These are phyloP conservation scores for Symbiodinium pilosum DNA, from an alignment of 73 alveolate genomes.

Conservation along the genomic window DNA sequence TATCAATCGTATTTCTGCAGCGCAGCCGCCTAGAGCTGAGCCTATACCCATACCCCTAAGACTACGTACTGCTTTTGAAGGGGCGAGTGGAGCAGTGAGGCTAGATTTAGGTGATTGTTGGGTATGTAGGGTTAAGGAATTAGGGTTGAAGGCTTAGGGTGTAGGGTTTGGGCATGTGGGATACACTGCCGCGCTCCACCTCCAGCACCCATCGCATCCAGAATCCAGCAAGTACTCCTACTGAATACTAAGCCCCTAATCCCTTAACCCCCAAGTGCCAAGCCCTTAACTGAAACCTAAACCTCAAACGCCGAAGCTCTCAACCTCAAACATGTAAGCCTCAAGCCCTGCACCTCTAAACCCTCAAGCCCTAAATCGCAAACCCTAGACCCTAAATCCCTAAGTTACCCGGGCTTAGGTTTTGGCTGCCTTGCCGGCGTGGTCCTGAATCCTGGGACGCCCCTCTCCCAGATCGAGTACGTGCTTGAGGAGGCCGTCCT, in stretches of 20 bases:
- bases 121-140: background rate
- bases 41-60: too few species aligned
- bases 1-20: too few species aligned
- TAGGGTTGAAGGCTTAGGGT: background rate
- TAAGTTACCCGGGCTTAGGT: background rate
- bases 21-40: too few species aligned
- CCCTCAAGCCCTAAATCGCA: background rate
- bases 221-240: background rate
- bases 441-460: slow-evolving; percentile 94
- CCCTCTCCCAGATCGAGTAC: slow-evolving; percentile 76
- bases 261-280: background rate
- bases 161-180: background rate
- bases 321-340: background rate
- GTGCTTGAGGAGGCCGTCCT: slow-evolving; percentile 28
- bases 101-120: background rate
- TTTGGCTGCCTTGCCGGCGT: slow-evolving; percentile 93
- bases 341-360: background rate
- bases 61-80: too few species aligned
- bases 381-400: background rate
- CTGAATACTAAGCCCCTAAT: background rate
- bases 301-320: background rate
- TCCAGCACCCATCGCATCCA: background rate
- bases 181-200: background rate
- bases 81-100: too few species aligned
- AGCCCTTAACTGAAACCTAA: background rate